Evolutionary conservation across 148 eudicot genomes (phyloP).

Genomic region (Rhododendron molle): DNA sequence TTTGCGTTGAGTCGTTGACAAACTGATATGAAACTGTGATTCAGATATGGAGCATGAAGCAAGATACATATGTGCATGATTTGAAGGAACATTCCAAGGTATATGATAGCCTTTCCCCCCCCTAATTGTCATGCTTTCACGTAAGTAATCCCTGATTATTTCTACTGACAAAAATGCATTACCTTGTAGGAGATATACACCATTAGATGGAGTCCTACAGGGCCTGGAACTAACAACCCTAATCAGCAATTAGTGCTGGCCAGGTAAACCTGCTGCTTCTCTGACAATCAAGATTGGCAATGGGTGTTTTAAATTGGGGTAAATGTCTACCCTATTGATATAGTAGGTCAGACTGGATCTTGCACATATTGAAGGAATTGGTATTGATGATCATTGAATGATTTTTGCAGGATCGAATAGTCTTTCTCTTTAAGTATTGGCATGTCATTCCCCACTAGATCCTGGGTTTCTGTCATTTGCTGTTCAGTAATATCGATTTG

Average conservation of each 20-base stretch:
- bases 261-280: slow-evolving; percentile 37
- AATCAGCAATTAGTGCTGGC: slow-evolving; percentile 66
- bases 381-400: not conserved
- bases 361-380: not conserved
- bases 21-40: not conserved
- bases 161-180: not conserved
- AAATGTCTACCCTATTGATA: not conserved
- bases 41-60: slow-evolving; percentile 71
- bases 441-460: not conserved
- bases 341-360: not conserved
- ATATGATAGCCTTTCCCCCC: not conserved
- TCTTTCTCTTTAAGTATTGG: not conserved
- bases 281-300: not conserved
- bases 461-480: not conserved
- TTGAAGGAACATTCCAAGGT: slow-evolving; percentile 67
- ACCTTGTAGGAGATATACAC: slow-evolving; percentile 59
- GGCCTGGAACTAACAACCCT: slow-evolving; percentile 62
- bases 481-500: not conserved
- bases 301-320: slow-evolving; percentile 2
- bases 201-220: slow-evolving; percentile 82
- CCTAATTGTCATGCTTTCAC: not conserved
- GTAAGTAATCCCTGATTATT: not conserved
- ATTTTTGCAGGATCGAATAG: not conserved
- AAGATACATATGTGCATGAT: slow-evolving; percentile 50
- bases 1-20: not conserved